Evolutionary conservation across 495 filamentous ascomycete genomes (phyloP), one percentile per base, ranked within the genome.

Genomic region (Chaetomium fimeti): DNA sequence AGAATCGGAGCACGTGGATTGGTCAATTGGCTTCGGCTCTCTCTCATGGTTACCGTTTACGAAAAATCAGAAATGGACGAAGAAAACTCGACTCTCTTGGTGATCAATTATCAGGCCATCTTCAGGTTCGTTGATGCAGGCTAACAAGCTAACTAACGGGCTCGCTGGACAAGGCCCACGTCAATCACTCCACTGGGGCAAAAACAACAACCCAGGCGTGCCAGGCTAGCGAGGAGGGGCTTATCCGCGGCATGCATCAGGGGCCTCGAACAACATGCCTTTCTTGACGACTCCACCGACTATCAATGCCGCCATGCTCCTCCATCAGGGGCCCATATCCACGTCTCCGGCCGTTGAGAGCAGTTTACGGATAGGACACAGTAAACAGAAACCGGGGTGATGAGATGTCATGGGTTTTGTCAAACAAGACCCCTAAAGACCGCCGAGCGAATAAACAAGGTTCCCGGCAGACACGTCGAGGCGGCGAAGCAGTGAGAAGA

Each of bases 221-320:
- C n/a, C n/a, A n/a, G n/a, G n/a, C n/a, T n/a, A n/a, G n/a, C n/a
- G n/a, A 20, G 20, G 18, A 16, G 20, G 18, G 32, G 15, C 45
- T 60, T 49, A 28, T 22, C 28, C 28, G 8, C n/a, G n/a, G n/a
- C 45, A 38, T 60, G 36, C 29, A 51, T 28, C 55, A 27, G 57
- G 57, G 57, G 42, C 43, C 57, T 59, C 57, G 57, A 59, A 59
- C 57, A 43, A 32, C 7, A 29, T 20, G 20, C 13, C 25, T 42
- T 11, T 56, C 32, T 24, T 45, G 27, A 28, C 24, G 43, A 32
- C 45, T 38, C 57, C 27, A 60, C 43, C 18, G n/a, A 51, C 24
- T 49, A 58, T 58, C 55, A 22, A 38, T 40, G 24, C 55, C 55
- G 43, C 38, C 36, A 20, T 47, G 42, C 40, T 43, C 40, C 40